phyloP scores from a whole-genome alignment of 164 flowering plant genomes.

The Houttuynia cordata region DNA sequence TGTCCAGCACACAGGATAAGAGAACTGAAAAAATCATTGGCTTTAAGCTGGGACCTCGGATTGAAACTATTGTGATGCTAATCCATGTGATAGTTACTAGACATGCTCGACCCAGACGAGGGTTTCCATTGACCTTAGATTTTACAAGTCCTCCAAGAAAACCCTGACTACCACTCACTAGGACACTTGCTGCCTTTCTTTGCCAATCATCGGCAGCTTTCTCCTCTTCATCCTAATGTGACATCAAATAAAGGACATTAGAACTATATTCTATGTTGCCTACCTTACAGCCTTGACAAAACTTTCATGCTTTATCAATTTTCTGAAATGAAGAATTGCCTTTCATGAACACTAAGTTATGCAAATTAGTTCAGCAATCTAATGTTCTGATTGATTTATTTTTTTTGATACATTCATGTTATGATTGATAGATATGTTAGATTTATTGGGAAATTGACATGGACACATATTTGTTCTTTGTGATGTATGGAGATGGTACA shows the following conservation, averaged over 20 bases:
- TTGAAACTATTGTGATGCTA: conserved; percentile 20
- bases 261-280: too few relatives aligned
- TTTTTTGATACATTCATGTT: too few relatives aligned
- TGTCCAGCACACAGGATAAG: conserved; percentile 26
- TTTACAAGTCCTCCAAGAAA: conserved; percentile 37
- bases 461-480: too few relatives aligned
- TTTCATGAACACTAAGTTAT: too few relatives aligned
- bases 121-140: conserved; percentile 34
- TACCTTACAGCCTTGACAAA: too few relatives aligned
- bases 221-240: conserved; percentile 37
- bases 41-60: conserved; percentile 18
- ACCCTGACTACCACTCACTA: conserved; percentile 37
- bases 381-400: neutral
- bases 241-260: neutral
- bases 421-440: too few relatives aligned
- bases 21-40: conserved; percentile 29
- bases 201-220: conserved; percentile 35
- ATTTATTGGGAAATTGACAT: too few relatives aligned
- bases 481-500: too few relatives aligned
- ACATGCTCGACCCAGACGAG: conserved; percentile 45
- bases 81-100: conserved; percentile 55
- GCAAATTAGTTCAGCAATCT: neutral
- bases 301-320: too few relatives aligned
- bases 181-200: conserved; percentile 25
- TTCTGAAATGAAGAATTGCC: too few relatives aligned